Base-by-base conservation (phyloP, 768 basidiomycete genomes). In the Exidia glandulosa region DNA sequence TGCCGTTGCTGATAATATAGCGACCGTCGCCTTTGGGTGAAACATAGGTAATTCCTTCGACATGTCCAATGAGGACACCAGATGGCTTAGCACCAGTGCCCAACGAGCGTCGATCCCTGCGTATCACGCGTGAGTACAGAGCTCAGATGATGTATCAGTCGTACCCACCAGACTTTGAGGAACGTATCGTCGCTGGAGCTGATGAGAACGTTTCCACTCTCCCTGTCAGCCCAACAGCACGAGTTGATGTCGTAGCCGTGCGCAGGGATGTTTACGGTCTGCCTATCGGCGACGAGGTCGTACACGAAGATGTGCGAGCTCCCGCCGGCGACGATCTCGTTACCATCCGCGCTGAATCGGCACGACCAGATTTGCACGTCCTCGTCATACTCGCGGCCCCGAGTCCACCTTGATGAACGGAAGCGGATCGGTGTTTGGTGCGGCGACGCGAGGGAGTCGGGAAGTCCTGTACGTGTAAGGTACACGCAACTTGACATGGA, bases 11-110 rank as follows among this genome's bases (percentile, higher is more conserved):
- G 50, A 98, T 86, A 52, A 95, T 76, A 69, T 97, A 97, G 61
- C 95, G 85, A 9, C 95, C 95, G 67, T 98, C 95, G 4, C 95
- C 95, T 66, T 96, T 97, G 1, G 95, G 87, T 33, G 92, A 88
- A 14, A 96, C 93, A 64, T 91, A 90, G 4, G 95, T 94, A 60
- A 97, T 88, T 45, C 95, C 92, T 67, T 98, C 94, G 0, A 93
- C 96, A 64, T 98, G 95, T 0, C 96, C 96, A 47, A 95, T 85
- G 14, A 98, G 78, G 1, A 95, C 88, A 25, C 95, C 96, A 2
- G 93, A 93, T 9, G 96, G 93, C 66, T 88, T 91, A 54, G 76
- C 71, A 14, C 74, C 74, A 13, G 74, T 72, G 10, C 74, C 73
- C 10, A 82, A 64, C 0, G 79, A 81, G 48, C 79, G 74, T 55